Evolutionary conservation across 2,329 filamentous ascomycete genomes (phyloP).

Genomic region (Xylaria multiplex): DNA sequence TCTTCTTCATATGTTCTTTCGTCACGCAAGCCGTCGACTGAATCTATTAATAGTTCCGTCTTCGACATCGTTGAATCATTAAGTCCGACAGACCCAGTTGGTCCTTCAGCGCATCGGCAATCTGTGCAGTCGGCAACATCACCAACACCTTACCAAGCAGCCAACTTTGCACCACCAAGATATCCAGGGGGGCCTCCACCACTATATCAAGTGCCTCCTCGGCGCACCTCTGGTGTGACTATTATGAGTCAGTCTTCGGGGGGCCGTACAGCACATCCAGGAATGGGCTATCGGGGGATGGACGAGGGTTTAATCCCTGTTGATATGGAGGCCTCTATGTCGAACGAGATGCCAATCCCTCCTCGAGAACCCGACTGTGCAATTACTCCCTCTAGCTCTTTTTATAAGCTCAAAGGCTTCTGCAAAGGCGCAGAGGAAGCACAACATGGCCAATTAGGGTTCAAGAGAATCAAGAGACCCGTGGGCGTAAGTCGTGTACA

Average conservation of each 20-base stretch:
- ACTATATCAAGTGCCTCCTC: constrained; percentile 37
- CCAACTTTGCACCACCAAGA: constrained; percentile 24
- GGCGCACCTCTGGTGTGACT: constrained; percentile 31
- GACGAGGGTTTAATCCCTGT: constrained; percentile 53
- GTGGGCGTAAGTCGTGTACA: constrained; percentile 50
- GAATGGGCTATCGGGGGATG: constrained; percentile 21
- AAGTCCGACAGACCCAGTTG: constrained; percentile 36
- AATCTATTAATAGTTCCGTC: constrained; percentile 52
- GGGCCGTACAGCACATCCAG: constrained; percentile 27
- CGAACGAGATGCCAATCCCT: constrained; percentile 36
- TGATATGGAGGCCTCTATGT: constrained; percentile 44
- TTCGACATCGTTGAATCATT: constrained; percentile 49
- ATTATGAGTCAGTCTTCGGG: constrained; percentile 24
- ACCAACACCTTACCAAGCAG: constrained; percentile 18
- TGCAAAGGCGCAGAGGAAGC: constrained; percentile 65
- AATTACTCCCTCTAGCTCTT: constrained; percentile 60
- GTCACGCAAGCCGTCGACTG: constrained; percentile 48
- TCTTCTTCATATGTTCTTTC: constrained; percentile 38
- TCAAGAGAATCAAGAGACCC: constrained; percentile 62
- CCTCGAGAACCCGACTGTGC: constrained; percentile 52
- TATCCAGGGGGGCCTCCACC: constrained; percentile 41
- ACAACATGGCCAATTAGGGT: constrained; percentile 58
- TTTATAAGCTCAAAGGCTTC: constrained; percentile 64
- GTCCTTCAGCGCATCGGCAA: constrained; percentile 38
- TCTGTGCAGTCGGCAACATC: constrained; percentile 31